These are phyloP conservation scores for Microcyclosporella mali DNA, from an alignment of 2,329 filamentous ascomycete genomes.

Conservation along the genomic window DNA sequence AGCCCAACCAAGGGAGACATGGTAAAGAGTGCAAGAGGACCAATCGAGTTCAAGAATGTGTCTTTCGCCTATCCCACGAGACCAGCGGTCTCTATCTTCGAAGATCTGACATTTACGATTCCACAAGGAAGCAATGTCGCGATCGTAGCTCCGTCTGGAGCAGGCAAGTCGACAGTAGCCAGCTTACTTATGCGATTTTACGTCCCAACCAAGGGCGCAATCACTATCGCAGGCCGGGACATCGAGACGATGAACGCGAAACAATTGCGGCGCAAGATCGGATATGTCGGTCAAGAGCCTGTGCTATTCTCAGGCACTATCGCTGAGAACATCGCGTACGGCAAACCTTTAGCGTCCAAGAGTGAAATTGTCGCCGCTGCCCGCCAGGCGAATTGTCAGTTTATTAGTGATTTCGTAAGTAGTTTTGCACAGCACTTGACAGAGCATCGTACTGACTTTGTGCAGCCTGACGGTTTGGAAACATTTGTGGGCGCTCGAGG, in stretches of 20 bases:
- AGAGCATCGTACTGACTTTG: slow-evolving; percentile 13
- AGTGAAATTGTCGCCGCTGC: slow-evolving; percentile 81
- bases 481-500: slow-evolving; percentile 89
- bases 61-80: slow-evolving; percentile 89
- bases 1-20: slow-evolving; percentile 75
- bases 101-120: slow-evolving; percentile 81
- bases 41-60: slow-evolving; percentile 81
- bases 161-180: slow-evolving; percentile 92
- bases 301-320: slow-evolving; percentile 83
- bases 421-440: slow-evolving; percentile 8
- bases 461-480: slow-evolving; percentile 78
- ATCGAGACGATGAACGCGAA: slow-evolving; percentile 86
- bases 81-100: slow-evolving; percentile 86
- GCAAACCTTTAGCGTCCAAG: slow-evolving; percentile 69
- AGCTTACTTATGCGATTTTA: slow-evolving; percentile 91
- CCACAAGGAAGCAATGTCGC: slow-evolving; percentile 91
- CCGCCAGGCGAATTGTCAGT: slow-evolving; percentile 87
- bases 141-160: slow-evolving; percentile 91
- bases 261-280: slow-evolving; percentile 83
- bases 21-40: slow-evolving; percentile 77
- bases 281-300: slow-evolving; percentile 91
- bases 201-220: slow-evolving; percentile 66
- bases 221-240: slow-evolving; percentile 79
- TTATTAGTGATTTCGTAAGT: slow-evolving; percentile 83
- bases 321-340: slow-evolving; percentile 87